Evolutionary conservation across 345 rosid species (phyloP), one percentile per base, ranked within the genome.

Genomic region (Raphanus raphanistrum): DNA sequence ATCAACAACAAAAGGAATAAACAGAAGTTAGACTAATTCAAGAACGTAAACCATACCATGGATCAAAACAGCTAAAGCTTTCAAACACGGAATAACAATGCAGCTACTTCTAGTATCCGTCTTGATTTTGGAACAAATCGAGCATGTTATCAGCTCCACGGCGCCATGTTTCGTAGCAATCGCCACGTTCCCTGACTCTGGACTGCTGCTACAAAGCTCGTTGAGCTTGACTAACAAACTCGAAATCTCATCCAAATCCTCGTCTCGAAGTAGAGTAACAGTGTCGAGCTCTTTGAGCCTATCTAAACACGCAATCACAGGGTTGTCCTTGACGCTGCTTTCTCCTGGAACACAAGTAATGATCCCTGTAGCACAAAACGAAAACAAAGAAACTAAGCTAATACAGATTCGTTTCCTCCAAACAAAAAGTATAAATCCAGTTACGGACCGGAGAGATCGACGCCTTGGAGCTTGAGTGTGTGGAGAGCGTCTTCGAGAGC

Each of bases 401-500:
- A 28, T 3, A 3, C 29, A 60, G 26, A 79, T 57, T 74, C 54
- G 68, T n/a, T 65, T 29, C 31, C 32, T 28, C 4, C 9, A n/a
- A 36, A n/a, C 7, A n/a, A 6, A 29, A 6, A 15, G 28, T 55
- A 2, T 15, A 8, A 15, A 27, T 33, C 50, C n/a, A 28, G 41
- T 41, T 0, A 25, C 15, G 72, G 45, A 90, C 97, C 98, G 2
- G 93, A 88, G 83, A 95, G 93, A 92, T 90, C 94, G 75, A 91
- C 99, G 88, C 92, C 92, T 85, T 92, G 97, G 67, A 91, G 92
- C 50, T 90, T 69, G 71, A 95, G 96, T 17, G 99, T 83, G 11
- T 89, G 71, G 66, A 92, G 80, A 81, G 98, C 98, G 81, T 95
- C 99, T 76, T 91, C 82, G 26, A 95, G 93, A 45, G 98, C 94